A percentile compares a stretch with the other conserved stretches of the same genome.
Evolutionary conservation across 306 rosid genomes (phyloP).

Genomic region (Cyclanthera cordifolia): DNA sequence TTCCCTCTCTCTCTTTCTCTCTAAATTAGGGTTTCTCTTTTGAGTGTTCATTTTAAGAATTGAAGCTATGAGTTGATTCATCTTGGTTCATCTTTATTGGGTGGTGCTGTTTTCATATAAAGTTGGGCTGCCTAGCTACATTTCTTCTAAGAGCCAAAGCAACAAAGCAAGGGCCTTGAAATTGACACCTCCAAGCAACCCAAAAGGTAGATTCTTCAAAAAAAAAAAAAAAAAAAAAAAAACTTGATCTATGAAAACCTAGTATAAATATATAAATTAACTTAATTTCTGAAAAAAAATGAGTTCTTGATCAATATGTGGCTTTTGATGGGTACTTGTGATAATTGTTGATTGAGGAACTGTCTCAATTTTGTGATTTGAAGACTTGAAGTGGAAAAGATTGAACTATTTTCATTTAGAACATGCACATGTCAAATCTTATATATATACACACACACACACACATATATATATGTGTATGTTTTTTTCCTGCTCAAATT

Average conservation of each 20-base stretch:
- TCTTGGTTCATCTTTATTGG: background rate
- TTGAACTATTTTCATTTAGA: no score
- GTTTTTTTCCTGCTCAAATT: no score
- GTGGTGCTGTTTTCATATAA: background rate
- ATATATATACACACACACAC: no score
- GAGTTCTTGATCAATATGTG: background rate
- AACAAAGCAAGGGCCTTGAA: background rate
- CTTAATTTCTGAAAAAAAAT: background rate
- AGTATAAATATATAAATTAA: background rate
- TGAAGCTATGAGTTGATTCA: background rate
- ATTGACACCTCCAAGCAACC: background rate
- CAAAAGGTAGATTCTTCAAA: conserved; percentile 1
- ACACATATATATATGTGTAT: no score
- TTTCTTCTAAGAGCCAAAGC: background rate
- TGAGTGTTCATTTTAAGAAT: background rate
- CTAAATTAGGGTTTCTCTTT: conserved; percentile 11
- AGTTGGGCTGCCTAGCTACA: background rate
- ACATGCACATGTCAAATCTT: no score
- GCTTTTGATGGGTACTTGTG: background rate
- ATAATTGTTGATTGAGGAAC: background rate
- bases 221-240: background rate
- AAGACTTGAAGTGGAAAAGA: background rate
- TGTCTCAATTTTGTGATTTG: background rate
- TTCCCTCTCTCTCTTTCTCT: background rate
- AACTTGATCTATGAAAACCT: background rate